These are phyloP conservation scores for Singerocomus inundabilis DNA, from an alignment of 1,284 basidiomycete genomes.

Conservation along the genomic window DNA sequence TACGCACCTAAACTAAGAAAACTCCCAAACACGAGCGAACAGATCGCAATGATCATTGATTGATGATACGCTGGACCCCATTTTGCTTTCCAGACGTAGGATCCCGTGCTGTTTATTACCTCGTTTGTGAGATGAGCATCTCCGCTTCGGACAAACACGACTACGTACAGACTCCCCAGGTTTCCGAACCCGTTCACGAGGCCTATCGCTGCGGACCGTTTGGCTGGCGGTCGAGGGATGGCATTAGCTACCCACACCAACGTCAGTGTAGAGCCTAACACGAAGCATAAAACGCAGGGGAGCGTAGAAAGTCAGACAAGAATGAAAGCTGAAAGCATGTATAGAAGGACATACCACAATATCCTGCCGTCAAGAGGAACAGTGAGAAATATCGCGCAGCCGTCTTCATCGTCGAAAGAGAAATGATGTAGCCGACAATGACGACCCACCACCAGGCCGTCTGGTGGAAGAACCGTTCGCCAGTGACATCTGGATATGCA, in stretches of 20 bases:
- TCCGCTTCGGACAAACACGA: slow-evolving; percentile 6
- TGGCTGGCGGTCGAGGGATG: slow-evolving; percentile 64
- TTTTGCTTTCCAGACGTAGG: slow-evolving; percentile 50
- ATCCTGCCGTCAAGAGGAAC: slow-evolving; percentile 63
- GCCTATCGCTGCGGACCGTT: slow-evolving; percentile 47
- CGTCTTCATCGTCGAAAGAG: slow-evolving; percentile 51
- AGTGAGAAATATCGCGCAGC: slow-evolving; percentile 51
- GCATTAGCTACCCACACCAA: slow-evolving; percentile 64
- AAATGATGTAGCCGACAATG: slow-evolving; percentile 63
- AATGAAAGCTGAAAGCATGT: too few relatives aligned
- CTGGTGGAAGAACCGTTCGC: slow-evolving; percentile 71
- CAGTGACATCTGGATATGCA: slow-evolving; percentile 46
- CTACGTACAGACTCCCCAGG: slow-evolving; percentile 36
- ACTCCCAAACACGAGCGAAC: slow-evolving; percentile 39
- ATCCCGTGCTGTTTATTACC: slow-evolving; percentile 40
- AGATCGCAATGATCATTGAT: slow-evolving; percentile 51
- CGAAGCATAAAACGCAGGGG: too few relatives aligned
- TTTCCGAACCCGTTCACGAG: slow-evolving; percentile 36
- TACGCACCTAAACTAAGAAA: slow-evolving; percentile 39
- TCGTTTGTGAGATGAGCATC: not conserved
- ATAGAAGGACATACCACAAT: slow-evolving; percentile 42
- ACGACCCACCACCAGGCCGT: slow-evolving; percentile 56
- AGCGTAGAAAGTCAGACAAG: too few relatives aligned
- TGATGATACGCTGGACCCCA: slow-evolving; percentile 54
- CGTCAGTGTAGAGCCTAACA: slow-evolving; percentile 51